A percentile compares a stretch with the other conserved stretches of the same genome.
These are phyloP conservation scores for Mycena albidolilacea DNA, from an alignment of 768 basidiomycete genomes.

Conservation along the genomic window DNA sequence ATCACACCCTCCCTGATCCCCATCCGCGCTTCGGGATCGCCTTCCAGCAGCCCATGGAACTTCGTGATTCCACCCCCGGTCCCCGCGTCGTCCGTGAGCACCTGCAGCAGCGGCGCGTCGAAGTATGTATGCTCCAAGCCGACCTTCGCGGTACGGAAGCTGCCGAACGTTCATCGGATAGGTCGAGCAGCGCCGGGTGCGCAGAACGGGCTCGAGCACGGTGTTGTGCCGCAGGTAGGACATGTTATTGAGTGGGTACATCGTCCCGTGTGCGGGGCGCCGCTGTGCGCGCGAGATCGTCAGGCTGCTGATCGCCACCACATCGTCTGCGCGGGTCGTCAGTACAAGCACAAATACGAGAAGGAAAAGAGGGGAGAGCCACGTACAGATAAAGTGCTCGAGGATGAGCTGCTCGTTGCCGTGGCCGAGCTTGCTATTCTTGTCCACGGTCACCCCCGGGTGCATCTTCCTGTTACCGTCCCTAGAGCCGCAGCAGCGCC, in stretches of 20 bases:
- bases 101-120: constrained; percentile 77
- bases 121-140: constrained; percentile 67
- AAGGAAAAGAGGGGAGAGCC: not conserved
- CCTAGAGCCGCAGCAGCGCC: constrained; percentile 75
- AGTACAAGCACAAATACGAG: constrained; percentile 7
- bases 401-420: constrained; percentile 58
- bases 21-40: constrained; percentile 73
- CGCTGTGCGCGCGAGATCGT: constrained; percentile 72
- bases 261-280: constrained; percentile 44
- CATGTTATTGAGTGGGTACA: constrained; percentile 87
- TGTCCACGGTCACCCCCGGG: constrained; percentile 79
- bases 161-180: constrained; percentile 75
- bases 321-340: constrained; percentile 67
- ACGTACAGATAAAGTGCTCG: constrained; percentile 83
- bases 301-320: constrained; percentile 75
- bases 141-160: constrained; percentile 86
- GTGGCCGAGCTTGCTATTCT: constrained; percentile 56
- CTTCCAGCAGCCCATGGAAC: constrained; percentile 83
- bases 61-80: constrained; percentile 77
- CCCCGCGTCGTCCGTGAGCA: constrained; percentile 70
- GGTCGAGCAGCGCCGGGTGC: constrained; percentile 59
- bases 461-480: constrained; percentile 96
- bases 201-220: constrained; percentile 60
- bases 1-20: constrained; percentile 81
- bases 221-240: constrained; percentile 76